Base-by-base conservation (phyloP, 257 asterid genomes). In the Solanum stenotomum region DNA sequence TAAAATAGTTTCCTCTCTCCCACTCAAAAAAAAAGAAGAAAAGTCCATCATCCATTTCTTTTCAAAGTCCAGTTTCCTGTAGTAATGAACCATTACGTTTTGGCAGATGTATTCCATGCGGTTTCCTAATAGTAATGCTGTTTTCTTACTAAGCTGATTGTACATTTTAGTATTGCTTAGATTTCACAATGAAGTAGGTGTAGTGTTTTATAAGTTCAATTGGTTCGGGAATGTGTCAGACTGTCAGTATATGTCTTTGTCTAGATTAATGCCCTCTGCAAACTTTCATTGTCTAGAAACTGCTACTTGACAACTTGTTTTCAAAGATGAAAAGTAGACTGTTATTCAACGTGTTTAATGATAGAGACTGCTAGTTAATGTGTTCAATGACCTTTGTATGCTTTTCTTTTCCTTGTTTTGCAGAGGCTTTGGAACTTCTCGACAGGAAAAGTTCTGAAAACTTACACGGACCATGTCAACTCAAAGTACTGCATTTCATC, bases 361-460 rank as follows among this genome's bases (percentile, higher is more conserved):
- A 81, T 38, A 10, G n/a, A 27, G 56, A 42, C 85, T 79, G 65
- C 65, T 14, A 25, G 8, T n/a, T 44, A 44, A 44, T 5, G 3
- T 29, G 42, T 29, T 46, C 27, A 5, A 34, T 81, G 85, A 81
- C 68, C 68, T 81, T 29, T 29, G 15, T 29, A 81, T 29, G 23
- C 85, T 8, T 35, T 85, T 85, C 9, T 63, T 27, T 71, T 38
- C 35, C 15, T 67, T 22, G 56, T 85, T 81, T 71, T 91, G 93
- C 98, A 97, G 99, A 87, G 99, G 88, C 98, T 96, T 37, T 97
- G 99, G 99, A 96, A 96, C 86, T 95, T 92, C 87, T 91, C 96
- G 5, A 92, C 96, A 0, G 98, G 98, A 12, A 96, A 95, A 89
- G 96, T 95, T 89, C 93, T 96, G 92, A 97, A 97, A 92, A 97